Evolutionary conservation across 179 eudicot species (phyloP).

Genomic region (Vitellaria paradoxa): DNA sequence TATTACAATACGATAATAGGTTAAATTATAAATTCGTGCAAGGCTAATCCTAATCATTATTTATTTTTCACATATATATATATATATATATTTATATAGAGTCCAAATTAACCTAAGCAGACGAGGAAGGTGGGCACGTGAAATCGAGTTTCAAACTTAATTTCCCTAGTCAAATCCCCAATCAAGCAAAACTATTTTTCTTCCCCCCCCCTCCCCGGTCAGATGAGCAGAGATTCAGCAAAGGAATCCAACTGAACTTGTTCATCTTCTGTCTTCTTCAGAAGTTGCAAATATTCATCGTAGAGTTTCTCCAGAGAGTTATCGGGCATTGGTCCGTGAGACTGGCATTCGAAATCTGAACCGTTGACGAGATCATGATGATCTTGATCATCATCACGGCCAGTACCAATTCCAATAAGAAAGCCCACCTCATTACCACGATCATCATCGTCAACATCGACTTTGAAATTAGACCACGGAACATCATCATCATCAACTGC

Average conservation of each 20-base stretch:
- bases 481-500: neutral
- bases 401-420: conserved; percentile 1
- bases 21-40: too few relatives aligned
- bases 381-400: conserved; percentile 14
- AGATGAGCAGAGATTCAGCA: conserved; percentile 44
- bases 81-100: too few relatives aligned
- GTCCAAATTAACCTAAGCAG: too few relatives aligned
- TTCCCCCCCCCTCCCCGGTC: neutral
- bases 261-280: conserved; percentile 17
- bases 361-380: conserved; percentile 11
- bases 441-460: neutral
- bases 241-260: conserved; percentile 39
- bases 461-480: too few relatives aligned
- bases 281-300: conserved; percentile 24
- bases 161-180: neutral
- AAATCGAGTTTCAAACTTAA: neutral
- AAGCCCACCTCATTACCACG: conserved; percentile 17
- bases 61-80: too few relatives aligned
- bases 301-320: conserved; percentile 15
- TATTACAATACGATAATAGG: too few relatives aligned
- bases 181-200: neutral
- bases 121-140: conserved; percentile 7
- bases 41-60: too few relatives aligned
- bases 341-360: conserved; percentile 11
- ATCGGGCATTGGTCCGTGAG: neutral